Percentiles rank a stretch among this genome's conserved stretches.
Conservation (phyloP, 2,329 filamentous ascomycete genomes). For the Ophiocordyceps camponoti-leonardi region DNA sequence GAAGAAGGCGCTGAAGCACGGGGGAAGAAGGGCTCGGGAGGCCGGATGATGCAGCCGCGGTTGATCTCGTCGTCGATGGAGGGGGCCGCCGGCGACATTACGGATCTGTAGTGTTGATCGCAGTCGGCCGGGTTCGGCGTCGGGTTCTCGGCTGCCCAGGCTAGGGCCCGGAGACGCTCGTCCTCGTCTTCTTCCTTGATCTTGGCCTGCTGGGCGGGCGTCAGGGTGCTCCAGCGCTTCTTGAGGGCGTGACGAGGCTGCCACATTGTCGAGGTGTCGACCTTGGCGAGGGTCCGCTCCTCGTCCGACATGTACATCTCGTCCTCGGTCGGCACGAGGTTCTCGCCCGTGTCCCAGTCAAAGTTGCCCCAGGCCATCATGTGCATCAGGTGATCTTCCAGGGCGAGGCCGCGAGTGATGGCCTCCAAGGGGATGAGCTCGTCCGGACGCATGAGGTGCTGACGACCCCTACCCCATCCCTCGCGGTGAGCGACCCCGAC, state of each 20-base stretch:
- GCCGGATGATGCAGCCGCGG: slow-evolving; percentile 14
- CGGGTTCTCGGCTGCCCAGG: slow-evolving; percentile 11
- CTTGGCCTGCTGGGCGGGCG: slow-evolving; percentile 16
- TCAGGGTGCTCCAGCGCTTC: slow-evolving; percentile 22
- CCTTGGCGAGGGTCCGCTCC: slow-evolving; percentile 15
- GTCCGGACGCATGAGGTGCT: slow-evolving; percentile 36
- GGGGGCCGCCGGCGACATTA: slow-evolving; percentile 1
- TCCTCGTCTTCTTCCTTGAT: slow-evolving; percentile 20
- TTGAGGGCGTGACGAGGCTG: slow-evolving; percentile 26
- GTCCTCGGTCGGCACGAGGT: slow-evolving; percentile 30
- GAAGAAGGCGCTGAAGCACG: too few species aligned
- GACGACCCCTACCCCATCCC: slow-evolving; percentile 32
- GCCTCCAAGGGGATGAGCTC: slow-evolving; percentile 41
- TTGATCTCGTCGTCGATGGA: slow-evolving; percentile 15
- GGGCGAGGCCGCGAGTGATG: slow-evolving; percentile 28
- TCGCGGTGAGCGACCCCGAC: slow-evolving; percentile 37
- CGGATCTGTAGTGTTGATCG: neutral
- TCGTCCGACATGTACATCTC: slow-evolving; percentile 35
- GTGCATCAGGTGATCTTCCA: slow-evolving; percentile 34
- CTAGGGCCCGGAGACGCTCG: slow-evolving; percentile 16
- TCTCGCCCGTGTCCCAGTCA: slow-evolving; percentile 30
- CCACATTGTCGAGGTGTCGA: slow-evolving; percentile 22
- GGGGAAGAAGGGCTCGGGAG: slow-evolving; percentile 1
- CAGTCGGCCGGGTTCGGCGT: slow-evolving; percentile 4
- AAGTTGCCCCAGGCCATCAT: slow-evolving; percentile 49